Base-by-base conservation (phyloP, 2,329 filamentous ascomycete species). In the Cladosporium sp. region DNA sequence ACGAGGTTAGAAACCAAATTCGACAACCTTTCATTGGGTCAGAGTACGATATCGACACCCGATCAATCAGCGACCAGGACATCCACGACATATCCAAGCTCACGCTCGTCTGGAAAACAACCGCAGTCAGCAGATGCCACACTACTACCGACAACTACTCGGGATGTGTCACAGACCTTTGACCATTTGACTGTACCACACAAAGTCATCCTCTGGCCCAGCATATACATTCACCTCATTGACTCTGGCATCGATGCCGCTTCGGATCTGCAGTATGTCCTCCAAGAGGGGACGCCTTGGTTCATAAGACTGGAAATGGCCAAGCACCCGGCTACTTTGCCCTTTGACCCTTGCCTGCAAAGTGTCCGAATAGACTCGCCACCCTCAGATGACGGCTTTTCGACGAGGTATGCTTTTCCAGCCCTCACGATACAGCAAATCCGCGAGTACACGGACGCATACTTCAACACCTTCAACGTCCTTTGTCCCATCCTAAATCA, bases 401-500 rank as follows among this genome's bases (percentile, higher is more conserved):
- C 41, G 27, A 27, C 44, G n/a, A 52, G 54, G 15, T 38, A 44
- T 36, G 54, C 47, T 17, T 56, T 56, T 2, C 69, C 69, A 41
- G 54, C 61, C 11, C 60, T 59, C 4, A 58, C 82, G 42, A 71
- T 69, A 11, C n/a, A 79, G 4, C 68, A 68, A 2, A 76, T 83
- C 65, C 71, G 75, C 51, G 67, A 68, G 19, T 68, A 80, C 30
- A 72, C 73, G 51, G 77, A 76, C 43, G 71, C 73, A 1, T 84
- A 80, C 59, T 84, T 84, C 59, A 75, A 80, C 57, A 77, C 73
- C 2, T 80, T 80, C 64, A 83, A 84, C 58, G 69, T 80, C 11
- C 59, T 82, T 13, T 77, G 78, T 56, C 81, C 81, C 0, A 73
- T 84, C 30, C 69, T 84, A 60, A 79, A 83, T 54, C 70, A 77